A percentile compares a stretch with the other conserved stretches of the same genome.
Conservation (phyloP, 345 rosid species). For the Citrus mangshanensis region DNA sequence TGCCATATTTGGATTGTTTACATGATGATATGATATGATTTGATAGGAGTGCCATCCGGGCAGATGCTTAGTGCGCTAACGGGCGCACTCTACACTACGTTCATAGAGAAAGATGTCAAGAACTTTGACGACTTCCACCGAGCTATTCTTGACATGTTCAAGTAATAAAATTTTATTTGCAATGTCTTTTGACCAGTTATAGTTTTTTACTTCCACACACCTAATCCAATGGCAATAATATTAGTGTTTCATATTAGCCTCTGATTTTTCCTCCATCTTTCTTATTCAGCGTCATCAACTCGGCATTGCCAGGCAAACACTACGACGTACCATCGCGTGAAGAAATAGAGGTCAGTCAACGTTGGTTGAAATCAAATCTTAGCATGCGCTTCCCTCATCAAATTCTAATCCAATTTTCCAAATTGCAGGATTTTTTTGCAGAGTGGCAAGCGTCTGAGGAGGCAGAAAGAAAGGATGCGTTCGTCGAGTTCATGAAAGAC, state of each 20-base stretch:
- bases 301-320: slow-evolving; percentile 87
- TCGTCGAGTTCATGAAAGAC: slow-evolving; percentile 43
- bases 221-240: neutral
- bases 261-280: neutral
- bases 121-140: slow-evolving; percentile 62
- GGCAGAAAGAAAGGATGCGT: slow-evolving; percentile 30
- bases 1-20: neutral
- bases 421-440: slow-evolving; percentile 36
- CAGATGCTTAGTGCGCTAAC: slow-evolving; percentile 58
- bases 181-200: neutral
- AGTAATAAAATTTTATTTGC: slow-evolving; percentile 29
- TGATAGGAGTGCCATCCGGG: slow-evolving; percentile 47
- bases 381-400: too few relatives aligned
- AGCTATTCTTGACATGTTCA: slow-evolving; percentile 75
- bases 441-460: slow-evolving; percentile 36
- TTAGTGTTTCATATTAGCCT: neutral
- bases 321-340: slow-evolving; percentile 58
- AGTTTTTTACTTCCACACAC: neutral
- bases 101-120: slow-evolving; percentile 46
- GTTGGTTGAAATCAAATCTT: neutral
- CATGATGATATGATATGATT: neutral
- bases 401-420: neutral
- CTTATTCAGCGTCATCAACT: slow-evolving; percentile 60
- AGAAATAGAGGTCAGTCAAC: slow-evolving; percentile 42
- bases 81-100: slow-evolving; percentile 62